phyloP scores from a whole-genome alignment of 163 green algal species.

The Scenedesmus sp. region DNA sequence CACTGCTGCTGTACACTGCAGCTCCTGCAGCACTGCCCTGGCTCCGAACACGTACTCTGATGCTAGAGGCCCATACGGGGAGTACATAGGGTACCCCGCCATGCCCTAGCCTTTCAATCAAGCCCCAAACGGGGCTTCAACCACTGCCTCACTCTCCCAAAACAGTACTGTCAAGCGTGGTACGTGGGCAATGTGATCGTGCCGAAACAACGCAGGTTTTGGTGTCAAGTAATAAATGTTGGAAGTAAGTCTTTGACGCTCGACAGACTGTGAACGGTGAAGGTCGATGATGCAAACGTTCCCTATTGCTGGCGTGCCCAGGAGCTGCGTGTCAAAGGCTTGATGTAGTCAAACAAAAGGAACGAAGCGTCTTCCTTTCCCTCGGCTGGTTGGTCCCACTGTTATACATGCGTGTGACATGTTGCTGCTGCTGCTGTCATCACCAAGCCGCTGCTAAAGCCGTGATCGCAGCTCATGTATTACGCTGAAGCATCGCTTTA shows the following conservation, averaged over 20 bases:
- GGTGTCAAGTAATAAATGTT: not conserved
- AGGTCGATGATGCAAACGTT: not conserved
- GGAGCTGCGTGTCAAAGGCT: not conserved
- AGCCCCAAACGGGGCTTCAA: not conserved
- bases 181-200: not conserved
- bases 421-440: slow-evolving; percentile 5
- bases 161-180: not conserved
- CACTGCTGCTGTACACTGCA: not conserved
- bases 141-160: not conserved
- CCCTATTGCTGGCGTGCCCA: not conserved
- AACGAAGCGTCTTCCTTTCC: not conserved
- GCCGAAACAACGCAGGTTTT: not conserved
- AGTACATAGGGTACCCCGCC: slow-evolving; percentile 40
- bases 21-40: not conserved
- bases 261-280: not conserved
- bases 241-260: not conserved
- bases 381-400: not conserved
- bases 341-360: not conserved
- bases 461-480: not conserved
- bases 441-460: not conserved
- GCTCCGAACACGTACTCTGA: slow-evolving; percentile 16
- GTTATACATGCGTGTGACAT: not conserved
- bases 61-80: slow-evolving; percentile 36
- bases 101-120: not conserved
- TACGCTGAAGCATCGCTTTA: too few relatives aligned